These are phyloP conservation scores for Pseudotulostoma volvatum DNA, from an alignment of 495 filamentous ascomycete species.

Conservation along the genomic window DNA sequence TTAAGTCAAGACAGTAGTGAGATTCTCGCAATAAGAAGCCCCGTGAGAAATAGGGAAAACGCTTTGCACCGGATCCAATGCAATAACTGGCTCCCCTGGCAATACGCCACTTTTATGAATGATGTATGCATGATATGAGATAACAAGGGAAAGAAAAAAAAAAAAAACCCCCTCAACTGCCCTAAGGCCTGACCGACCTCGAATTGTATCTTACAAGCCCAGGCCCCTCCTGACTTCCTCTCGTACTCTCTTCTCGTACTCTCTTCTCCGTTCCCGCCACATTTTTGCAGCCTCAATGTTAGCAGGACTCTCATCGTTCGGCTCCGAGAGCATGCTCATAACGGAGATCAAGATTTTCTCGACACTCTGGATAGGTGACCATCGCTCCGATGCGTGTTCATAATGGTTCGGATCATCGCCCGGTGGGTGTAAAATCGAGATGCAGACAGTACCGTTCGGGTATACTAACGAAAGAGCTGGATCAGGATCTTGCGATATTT, in stretches of 20 bases:
- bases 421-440: slow-evolving; percentile 95
- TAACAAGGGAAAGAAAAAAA: too few species aligned
- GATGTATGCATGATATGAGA: too few species aligned
- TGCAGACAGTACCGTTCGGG: slow-evolving; percentile 80
- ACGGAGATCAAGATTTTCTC: slow-evolving; percentile 97
- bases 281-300: slow-evolving; percentile 98
- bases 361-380: slow-evolving; percentile 90
- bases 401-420: slow-evolving; percentile 98
- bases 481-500: background rate
- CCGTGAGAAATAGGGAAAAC: background rate
- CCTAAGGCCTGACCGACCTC: too few species aligned
- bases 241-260: slow-evolving; percentile 77
- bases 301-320: slow-evolving; percentile 95
- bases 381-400: slow-evolving; percentile 88
- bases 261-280: slow-evolving; percentile 75
- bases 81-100: background rate
- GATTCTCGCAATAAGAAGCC: background rate
- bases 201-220: slow-evolving; percentile 32
- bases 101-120: background rate
- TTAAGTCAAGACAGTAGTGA: too few species aligned
- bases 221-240: slow-evolving; percentile 59
- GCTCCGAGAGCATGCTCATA: slow-evolving; percentile 98
- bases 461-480: slow-evolving; percentile 69
- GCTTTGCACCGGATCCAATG: background rate
- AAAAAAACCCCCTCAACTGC: background rate